Base-by-base conservation (phyloP, 306 rosid genomes). In the Fragaria nilgerrensis region DNA sequence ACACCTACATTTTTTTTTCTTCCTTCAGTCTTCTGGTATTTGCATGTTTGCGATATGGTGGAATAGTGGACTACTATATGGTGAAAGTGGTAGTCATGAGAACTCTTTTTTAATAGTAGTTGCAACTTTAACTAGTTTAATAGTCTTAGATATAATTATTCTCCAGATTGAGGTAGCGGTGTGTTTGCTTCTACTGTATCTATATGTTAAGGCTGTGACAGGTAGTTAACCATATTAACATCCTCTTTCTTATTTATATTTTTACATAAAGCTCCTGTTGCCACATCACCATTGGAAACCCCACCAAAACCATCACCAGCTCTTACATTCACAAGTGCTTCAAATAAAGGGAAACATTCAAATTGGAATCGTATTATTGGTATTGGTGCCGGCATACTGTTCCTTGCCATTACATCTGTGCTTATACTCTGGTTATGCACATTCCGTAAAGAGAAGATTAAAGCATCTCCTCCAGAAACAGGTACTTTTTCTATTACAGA, bases 321-420 rank as follows among this genome's bases (percentile, higher is more conserved):
- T 74, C 67, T 89, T 75, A 70, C 91, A 75, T 71, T 92, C 45
- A 37, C 25, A 8, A 78, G 74, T 86, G 63, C 85, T 81, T 82
- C 96, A 73, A 84, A 67, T 77, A 73, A 83, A 56, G 90, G 76
- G 79, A 82, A 74, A 55, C 96, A 78, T 87, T 88, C 93, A 23
- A 89, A 86, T 73, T 86, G 91, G 89, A 81, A 77, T 74, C 86
- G 80, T 80, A 72, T 92, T 82, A 77, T 95, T 83, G 92, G 93
- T 68, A 81, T 95, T 78, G 90, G 92, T 63, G 86, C 87, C 14
- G 92, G 90, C 16, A 22, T 92, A 79, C 87, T 95, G 82, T 85
- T 95, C 84, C 66, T 88, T 78, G 90, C 89, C 82, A 78, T 90
- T 74, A 61, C 87, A 62, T 84, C 80, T 81, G 78, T 89, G 69